Base-by-base conservation (phyloP, 2,329 filamentous ascomycete species). In the Hypoxylon sp. region DNA sequence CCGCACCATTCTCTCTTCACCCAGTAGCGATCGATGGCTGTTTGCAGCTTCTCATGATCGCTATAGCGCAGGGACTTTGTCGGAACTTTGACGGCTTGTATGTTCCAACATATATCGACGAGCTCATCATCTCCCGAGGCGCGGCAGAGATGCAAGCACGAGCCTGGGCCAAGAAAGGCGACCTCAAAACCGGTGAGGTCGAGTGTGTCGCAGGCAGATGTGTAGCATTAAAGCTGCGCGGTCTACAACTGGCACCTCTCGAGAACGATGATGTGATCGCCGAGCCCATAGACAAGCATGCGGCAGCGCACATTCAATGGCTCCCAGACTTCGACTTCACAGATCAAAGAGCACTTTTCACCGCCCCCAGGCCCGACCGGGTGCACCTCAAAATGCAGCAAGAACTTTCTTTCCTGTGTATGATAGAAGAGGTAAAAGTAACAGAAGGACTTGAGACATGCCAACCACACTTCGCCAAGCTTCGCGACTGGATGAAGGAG, bases 1-100 rank as follows among this genome's bases (percentile, higher is more conserved):
- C 55, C 6, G 36, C 48, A 5, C 60, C 63, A 1, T 69, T 74
- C 34, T 58, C 67, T 11, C 56, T 76, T 12, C 75, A 77, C 40
- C 74, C 75, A 0, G 64, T 65, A 3, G 67, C 67, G 35, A 64
- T 76, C 13, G 73, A 76, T 44, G 54, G 62, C 7, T 64, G 61
- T 35, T 38, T 72, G 13, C 71, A 72, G 34, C 55, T 69, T 2
- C 51, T 64, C 13, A 62, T 66, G 35, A 48, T 66, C 3, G 63
- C 67, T 6, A 44, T 54, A 7, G 48, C 51, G 1, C 54, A 55
- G 13, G 65, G 63, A 4, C 48, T 65, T 5, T 57, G 51, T 2
- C 54, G 59, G 17, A 60, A 61, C 19, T 57, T 62, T 31, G 38
- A 53, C n/a, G 58, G 58, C 11, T 45, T 61, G 7, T 50, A 50